phyloP scores from a whole-genome alignment of 495 filamentous ascomycete species.

The Pseudomonodictys pantanalensis region DNA sequence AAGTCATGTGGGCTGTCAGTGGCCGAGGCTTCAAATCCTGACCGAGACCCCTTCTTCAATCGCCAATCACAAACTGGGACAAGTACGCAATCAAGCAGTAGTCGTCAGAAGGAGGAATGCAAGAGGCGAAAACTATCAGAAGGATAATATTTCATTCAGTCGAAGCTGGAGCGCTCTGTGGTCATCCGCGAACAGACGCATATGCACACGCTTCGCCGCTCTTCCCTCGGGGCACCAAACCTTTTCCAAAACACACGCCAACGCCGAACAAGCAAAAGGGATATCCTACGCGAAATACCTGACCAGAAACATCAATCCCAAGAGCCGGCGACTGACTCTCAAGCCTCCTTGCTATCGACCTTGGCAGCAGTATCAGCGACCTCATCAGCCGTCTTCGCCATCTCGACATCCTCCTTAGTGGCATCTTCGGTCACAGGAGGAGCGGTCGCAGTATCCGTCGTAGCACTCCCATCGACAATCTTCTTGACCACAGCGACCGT shows the following conservation, averaged over 20 bases:
- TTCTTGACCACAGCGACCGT: constrained; percentile 59
- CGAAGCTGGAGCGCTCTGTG: too few species aligned
- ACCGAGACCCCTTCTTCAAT: too few species aligned
- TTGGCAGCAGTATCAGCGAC: constrained; percentile 41
- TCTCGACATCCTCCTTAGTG: constrained; percentile 29
- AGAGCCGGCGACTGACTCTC: not conserved
- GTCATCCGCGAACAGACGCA: too few species aligned
- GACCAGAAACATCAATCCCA: not conserved
- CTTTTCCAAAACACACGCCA: constrained; percentile 1
- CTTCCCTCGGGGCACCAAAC: not conserved
- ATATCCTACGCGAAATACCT: constrained; percentile 21
- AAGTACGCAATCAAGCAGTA: too few species aligned
- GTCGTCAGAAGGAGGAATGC: too few species aligned
- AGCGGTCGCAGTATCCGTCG: not conserved
- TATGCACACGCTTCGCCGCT: too few species aligned
- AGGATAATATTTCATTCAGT: too few species aligned
- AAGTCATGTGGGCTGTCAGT: too few species aligned
- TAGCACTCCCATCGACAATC: constrained; percentile 38
- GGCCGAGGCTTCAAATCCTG: too few species aligned
- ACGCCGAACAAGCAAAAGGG: constrained; percentile 18
- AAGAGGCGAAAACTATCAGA: too few species aligned
- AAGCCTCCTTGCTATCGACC: constrained; percentile 34
- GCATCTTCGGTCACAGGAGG: constrained; percentile 2
- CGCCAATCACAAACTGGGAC: too few species aligned
- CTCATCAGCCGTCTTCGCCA: constrained; percentile 36